Conservation (phyloP, 768 basidiomycete species). For the Rubroboletus pulcherrimus region DNA sequence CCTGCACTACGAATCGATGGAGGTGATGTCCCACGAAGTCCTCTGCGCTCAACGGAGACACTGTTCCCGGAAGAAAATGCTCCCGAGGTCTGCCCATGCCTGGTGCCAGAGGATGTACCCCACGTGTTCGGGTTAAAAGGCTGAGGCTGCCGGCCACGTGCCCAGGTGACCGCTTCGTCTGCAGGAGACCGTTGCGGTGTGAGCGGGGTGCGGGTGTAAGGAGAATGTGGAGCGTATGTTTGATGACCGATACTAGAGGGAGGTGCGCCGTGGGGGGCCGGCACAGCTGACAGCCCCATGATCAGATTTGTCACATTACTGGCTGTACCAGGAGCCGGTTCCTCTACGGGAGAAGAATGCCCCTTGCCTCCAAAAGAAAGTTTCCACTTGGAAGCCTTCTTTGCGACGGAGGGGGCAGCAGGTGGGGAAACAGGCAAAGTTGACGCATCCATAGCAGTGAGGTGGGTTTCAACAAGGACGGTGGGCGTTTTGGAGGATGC, state of each 20-base stretch:
- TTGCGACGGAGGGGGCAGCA: conserved; percentile 41
- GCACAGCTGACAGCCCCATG: conserved; percentile 46
- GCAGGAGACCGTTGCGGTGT: conserved; percentile 34
- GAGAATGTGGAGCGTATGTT: conserved; percentile 12
- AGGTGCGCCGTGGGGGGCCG: conserved; percentile 4
- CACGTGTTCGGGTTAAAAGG: conserved; percentile 17
- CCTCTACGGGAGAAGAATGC: conserved; percentile 41
- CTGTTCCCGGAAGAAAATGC: conserved; percentile 11
- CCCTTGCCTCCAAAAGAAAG: conserved; percentile 56
- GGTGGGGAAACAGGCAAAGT: conserved; percentile 22
- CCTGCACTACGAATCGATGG: conserved; percentile 54
- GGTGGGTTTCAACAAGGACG: conserved; percentile 31
- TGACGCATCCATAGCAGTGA: conserved; percentile 14
- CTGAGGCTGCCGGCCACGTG: conserved; percentile 43
- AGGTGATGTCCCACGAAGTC: conserved; percentile 53
- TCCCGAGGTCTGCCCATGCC: conserved; percentile 8
- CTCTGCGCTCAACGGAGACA: conserved; percentile 30
- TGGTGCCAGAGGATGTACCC: conserved; percentile 17
- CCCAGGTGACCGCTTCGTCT: conserved; percentile 45
- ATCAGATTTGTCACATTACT: conserved; percentile 74
- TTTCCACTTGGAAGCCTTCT: conserved; percentile 72
- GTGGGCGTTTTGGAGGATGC: conserved; percentile 37
- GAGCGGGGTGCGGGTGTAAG: conserved; percentile 28
- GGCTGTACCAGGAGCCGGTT: conserved; percentile 55
- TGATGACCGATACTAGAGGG: conserved; percentile 8